Base-by-base conservation (phyloP, 2,329 filamentous ascomycete genomes). In the Sarocladium kiliense region DNA sequence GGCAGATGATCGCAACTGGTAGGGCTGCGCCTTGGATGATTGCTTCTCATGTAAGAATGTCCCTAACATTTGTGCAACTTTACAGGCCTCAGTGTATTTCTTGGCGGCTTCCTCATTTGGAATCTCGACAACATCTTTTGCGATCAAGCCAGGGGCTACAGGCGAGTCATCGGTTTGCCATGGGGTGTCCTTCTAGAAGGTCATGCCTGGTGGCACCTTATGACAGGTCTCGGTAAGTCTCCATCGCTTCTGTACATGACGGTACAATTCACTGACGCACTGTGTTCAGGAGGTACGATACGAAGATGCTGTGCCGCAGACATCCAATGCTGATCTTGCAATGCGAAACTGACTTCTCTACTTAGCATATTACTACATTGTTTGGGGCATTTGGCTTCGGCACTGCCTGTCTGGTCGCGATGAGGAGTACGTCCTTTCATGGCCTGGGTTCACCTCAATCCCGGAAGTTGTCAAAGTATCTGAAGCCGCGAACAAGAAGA, bases 361-460 rank as follows among this genome's bases (percentile, higher is more conserved):
- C 32, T 32, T 56, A 67, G 89, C 89, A 16, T 95, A 95, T 69
- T 88, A 87, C 65, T 91, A 93, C 66, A 90, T 95, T 61, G 76
- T 84, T 14, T 95, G 90, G 89, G 87, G 89, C 3, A 84, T 92
- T 25, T 93, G 89, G 86, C 77, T 94, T 18, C 82, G 89, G 39
- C 85, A 87, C 59, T 91, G 88, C 62, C 73, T 94, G 51, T 89
- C 91, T 58, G 82, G 84, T 3, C 78, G 78, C 45, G 87, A 90
- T 64, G 81, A 88, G 41, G 82, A 91, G 64, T 94, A 85, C 65
- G 76, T 80, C 62, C 72, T 94, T 55, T 64, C 80, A 53, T 95
- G 90, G 89, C 81, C 85, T 1, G 81, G 78, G 23, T 77, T 83
- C 62, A 79, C 75, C 6, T 81, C 74, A 1, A 66, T 81, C 32